Conservation (phyloP, 1,284 basidiomycete genomes). For the Ganoderma multipileum region DNA sequence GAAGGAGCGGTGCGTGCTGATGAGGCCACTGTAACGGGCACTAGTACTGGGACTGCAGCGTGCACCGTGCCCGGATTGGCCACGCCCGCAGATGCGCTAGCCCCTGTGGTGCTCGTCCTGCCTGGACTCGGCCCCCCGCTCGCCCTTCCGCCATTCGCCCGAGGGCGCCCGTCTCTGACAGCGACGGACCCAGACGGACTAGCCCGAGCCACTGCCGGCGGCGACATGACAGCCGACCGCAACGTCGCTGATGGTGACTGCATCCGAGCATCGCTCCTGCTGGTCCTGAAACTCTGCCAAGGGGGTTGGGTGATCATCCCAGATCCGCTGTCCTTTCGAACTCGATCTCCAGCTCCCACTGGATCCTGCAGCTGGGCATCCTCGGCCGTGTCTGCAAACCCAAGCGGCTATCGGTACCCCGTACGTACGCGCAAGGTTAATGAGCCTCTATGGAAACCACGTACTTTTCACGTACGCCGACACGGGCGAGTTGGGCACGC, state of each 20-base stretch:
- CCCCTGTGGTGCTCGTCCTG: not conserved
- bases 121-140: not conserved
- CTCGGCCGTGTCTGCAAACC: conserved; percentile 13
- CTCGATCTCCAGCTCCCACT: not conserved
- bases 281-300: conserved; percentile 4
- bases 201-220: not conserved
- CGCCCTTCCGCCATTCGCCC: not conserved
- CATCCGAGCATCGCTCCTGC: conserved; percentile 2
- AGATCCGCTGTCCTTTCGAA: not conserved
- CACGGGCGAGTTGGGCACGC: conserved; percentile 32
- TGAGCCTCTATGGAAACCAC: conserved; percentile 25
- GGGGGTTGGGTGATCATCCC: not conserved
- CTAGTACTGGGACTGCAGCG: not conserved
- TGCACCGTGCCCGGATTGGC: conserved; percentile 2
- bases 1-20: conserved; percentile 33
- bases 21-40: conserved; percentile 2
- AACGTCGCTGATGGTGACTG: conserved; percentile 13
- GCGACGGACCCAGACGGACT: not conserved
- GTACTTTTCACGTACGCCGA: conserved; percentile 21
- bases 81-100: not conserved
- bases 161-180: not conserved
- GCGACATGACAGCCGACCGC: not conserved
- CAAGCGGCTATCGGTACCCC: conserved; percentile 6
- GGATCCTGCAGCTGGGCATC: not conserved
- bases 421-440: conserved; percentile 8